Evolutionary conservation across 192 early-diverging fungal genomes (phyloP).

Genomic region (Chytriomyces hyalinus): DNA sequence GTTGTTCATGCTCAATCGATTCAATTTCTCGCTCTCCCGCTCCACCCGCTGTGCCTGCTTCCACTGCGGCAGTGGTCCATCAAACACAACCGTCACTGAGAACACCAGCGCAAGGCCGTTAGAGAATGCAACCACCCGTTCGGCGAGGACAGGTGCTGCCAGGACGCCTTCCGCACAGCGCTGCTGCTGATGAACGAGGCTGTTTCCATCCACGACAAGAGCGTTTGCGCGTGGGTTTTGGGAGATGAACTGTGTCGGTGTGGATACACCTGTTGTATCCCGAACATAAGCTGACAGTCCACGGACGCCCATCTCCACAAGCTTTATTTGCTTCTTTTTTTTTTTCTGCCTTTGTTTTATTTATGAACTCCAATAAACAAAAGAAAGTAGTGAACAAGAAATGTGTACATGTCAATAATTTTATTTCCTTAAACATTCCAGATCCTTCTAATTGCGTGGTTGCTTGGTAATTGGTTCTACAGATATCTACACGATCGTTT

Average conservation of each 20-base stretch:
- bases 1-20: background rate
- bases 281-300: conserved; percentile 21
- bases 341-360: background rate
- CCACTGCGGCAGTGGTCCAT: conserved; percentile 40
- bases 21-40: conserved; percentile 35
- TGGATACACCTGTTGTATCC: conserved; percentile 7
- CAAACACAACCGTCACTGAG: conserved; percentile 23
- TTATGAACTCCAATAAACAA: background rate
- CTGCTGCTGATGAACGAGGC: conserved; percentile 12
- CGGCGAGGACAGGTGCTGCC: background rate
- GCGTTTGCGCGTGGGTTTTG: background rate
- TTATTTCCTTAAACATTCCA: too few species aligned
- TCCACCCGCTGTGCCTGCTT: conserved; percentile 30
- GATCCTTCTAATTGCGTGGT: too few species aligned
- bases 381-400: background rate
- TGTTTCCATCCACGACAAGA: conserved; percentile 30
- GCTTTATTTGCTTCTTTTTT: background rate
- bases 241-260: background rate
- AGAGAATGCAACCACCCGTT: background rate
- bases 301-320: conserved; percentile 17
- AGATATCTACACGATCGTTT: too few species aligned
- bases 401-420: too few species aligned
- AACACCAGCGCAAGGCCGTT: background rate
- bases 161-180: background rate
- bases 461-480: too few species aligned